Conservation (phyloP, 2,329 filamentous ascomycete species). For the Diplodia scrobiculata region DNA sequence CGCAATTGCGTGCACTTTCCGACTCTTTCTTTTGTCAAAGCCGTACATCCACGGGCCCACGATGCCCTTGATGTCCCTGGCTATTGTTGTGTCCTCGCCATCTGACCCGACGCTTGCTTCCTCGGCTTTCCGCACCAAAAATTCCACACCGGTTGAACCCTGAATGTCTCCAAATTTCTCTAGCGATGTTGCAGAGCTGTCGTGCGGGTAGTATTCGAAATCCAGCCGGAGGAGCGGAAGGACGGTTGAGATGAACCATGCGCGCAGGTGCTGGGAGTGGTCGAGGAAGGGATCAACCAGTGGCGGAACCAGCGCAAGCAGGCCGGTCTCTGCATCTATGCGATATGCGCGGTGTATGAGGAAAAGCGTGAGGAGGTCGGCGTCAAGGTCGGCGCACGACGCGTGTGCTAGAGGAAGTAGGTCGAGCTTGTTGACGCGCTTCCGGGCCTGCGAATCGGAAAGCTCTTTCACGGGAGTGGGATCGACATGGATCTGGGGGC, state of each 20-base stretch:
- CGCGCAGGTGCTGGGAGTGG: constrained; percentile 61
- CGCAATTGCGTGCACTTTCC: constrained; percentile 44
- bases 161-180: constrained; percentile 64
- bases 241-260: constrained; percentile 69
- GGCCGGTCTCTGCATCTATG: constrained; percentile 72
- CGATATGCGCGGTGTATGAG: constrained; percentile 67
- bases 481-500: constrained; percentile 52
- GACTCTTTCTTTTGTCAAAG: constrained; percentile 60
- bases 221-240: constrained; percentile 70
- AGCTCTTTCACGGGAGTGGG: constrained; percentile 59
- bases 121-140: constrained; percentile 55
- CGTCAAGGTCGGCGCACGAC: constrained; percentile 51
- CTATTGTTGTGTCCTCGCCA: constrained; percentile 44
- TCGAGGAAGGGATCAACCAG: constrained; percentile 69
- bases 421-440: constrained; percentile 63
- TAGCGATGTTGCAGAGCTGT: constrained; percentile 53
- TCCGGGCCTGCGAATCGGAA: constrained; percentile 65
- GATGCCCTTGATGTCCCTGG: constrained; percentile 67
- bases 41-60: constrained; percentile 75
- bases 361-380: constrained; percentile 64
- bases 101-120: constrained; percentile 27
- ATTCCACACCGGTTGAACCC: constrained; percentile 60
- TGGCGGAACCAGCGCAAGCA: constrained; percentile 67
- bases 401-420: constrained; percentile 61
- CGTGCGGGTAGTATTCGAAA: constrained; percentile 67